Evolutionary conservation across 805 yeast genomes (phyloP).

Genomic region (Dipodascopsis uninucleata): DNA sequence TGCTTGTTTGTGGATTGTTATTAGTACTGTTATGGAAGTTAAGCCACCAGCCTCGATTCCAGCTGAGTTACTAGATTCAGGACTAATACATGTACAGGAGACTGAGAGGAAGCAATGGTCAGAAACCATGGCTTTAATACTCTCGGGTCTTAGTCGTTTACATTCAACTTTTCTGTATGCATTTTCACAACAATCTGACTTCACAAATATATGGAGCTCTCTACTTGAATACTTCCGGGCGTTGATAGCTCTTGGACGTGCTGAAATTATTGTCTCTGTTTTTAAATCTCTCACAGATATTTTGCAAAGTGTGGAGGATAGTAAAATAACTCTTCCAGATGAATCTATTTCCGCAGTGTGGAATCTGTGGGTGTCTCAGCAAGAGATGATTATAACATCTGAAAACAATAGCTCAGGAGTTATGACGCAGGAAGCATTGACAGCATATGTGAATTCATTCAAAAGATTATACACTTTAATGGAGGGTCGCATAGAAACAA

Average conservation of each 20-base stretch:
- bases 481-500: slow-evolving; percentile 34
- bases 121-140: slow-evolving; percentile 59
- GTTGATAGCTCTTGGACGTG: slow-evolving; percentile 44
- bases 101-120: slow-evolving; percentile 44
- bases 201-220: slow-evolving; percentile 51
- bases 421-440: slow-evolving; percentile 48
- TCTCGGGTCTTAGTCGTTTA: slow-evolving; percentile 64
- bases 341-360: slow-evolving; percentile 28
- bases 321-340: slow-evolving; percentile 12
- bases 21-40: slow-evolving; percentile 41
- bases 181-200: slow-evolving; percentile 34
- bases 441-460: slow-evolving; percentile 53
- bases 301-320: slow-evolving; percentile 35
- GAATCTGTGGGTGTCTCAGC: slow-evolving; percentile 43
- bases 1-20: slow-evolving; percentile 59
- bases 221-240: slow-evolving; percentile 49
- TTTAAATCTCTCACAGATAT: slow-evolving; percentile 53
- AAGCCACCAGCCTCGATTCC: slow-evolving; percentile 25
- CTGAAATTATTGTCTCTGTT: slow-evolving; percentile 53
- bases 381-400: slow-evolving; percentile 11
- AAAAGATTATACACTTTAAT: slow-evolving; percentile 51
- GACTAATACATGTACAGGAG: slow-evolving; percentile 28
- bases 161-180: slow-evolving; percentile 49
- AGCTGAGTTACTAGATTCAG: slow-evolving; percentile 18
- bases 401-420: slow-evolving; percentile 38